Conservation (phyloP, 345 rosid species). For the Chamaenerion angustifolium region DNA sequence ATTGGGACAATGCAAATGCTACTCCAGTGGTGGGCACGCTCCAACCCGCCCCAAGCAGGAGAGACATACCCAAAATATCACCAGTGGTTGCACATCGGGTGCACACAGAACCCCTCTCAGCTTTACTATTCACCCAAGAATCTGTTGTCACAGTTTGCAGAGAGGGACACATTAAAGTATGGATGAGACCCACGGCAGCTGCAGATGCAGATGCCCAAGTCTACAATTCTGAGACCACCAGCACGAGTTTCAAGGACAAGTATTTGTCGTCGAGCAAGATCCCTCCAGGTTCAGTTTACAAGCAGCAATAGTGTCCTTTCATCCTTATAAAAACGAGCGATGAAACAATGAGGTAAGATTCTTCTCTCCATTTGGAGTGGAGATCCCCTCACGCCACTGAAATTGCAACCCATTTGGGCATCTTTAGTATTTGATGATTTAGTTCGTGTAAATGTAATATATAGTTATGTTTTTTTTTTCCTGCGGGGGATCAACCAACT, state of each 20-base stretch:
- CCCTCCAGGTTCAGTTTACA: conserved; percentile 37
- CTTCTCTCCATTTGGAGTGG: too few species aligned
- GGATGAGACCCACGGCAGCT: conserved; percentile 61
- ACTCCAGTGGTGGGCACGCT: conserved; percentile 53
- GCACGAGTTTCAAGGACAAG: conserved; percentile 62
- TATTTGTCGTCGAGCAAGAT: conserved; percentile 32
- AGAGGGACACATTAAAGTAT: conserved; percentile 89
- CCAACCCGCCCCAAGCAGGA: conserved; percentile 90
- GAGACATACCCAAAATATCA: conserved; percentile 86
- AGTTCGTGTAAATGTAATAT: too few species aligned
- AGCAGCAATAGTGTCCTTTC: conserved; percentile 26
- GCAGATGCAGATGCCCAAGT: conserved; percentile 23
- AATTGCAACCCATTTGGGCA: too few species aligned
- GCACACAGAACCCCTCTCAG: conserved; percentile 93
- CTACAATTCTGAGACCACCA: conserved; percentile 47
- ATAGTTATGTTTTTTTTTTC: too few species aligned
- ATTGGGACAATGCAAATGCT: conserved; percentile 60
- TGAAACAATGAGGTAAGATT: too few species aligned
- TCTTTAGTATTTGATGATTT: too few species aligned
- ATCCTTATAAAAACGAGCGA: too few species aligned
- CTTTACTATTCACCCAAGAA: conserved; percentile 77
- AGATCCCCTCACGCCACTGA: too few species aligned
- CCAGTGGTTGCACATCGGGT: conserved; percentile 81
- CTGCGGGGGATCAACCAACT: too few species aligned
- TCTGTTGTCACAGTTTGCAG: conserved; percentile 79